A percentile compares a stretch with the other conserved stretches of the same genome.
Conservation (phyloP, 2,329 filamentous ascomycete species). For the Ceratocystis smalleyi region DNA sequence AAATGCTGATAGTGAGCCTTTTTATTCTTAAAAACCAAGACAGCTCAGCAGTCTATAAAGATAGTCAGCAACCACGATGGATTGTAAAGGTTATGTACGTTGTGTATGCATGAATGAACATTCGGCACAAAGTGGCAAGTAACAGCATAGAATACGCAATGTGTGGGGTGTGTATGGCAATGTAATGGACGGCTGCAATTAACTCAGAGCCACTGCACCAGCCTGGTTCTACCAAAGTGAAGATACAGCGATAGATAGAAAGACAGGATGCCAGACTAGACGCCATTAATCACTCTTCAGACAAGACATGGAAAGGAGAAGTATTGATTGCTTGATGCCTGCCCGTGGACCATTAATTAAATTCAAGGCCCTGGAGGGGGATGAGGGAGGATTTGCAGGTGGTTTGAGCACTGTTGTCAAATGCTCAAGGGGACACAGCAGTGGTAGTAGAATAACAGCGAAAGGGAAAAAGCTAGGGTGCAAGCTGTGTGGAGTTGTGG, state of each 20-base stretch:
- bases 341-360: neutral
- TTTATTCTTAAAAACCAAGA: neutral
- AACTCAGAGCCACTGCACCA: too few species aligned
- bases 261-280: neutral
- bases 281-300: neutral
- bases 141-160: too few species aligned
- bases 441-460: neutral
- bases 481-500: neutral
- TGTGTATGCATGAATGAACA: neutral
- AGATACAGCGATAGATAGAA: neutral
- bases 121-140: neutral
- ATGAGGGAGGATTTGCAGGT: neutral
- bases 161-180: too few species aligned
- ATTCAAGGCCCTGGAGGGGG: neutral
- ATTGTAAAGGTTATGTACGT: neutral
- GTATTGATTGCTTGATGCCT: neutral
- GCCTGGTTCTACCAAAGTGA: neutral
- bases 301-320: neutral
- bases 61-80: neutral
- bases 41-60: neutral
- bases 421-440: neutral
- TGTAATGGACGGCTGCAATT: too few species aligned
- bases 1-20: slow-evolving; percentile 31
- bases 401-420: neutral
- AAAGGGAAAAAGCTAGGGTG: neutral